Percentiles rank a stretch among this genome's conserved stretches.
Conservation (phyloP, 2,329 filamentous ascomycete genomes). For the Botrytis byssoidea region DNA sequence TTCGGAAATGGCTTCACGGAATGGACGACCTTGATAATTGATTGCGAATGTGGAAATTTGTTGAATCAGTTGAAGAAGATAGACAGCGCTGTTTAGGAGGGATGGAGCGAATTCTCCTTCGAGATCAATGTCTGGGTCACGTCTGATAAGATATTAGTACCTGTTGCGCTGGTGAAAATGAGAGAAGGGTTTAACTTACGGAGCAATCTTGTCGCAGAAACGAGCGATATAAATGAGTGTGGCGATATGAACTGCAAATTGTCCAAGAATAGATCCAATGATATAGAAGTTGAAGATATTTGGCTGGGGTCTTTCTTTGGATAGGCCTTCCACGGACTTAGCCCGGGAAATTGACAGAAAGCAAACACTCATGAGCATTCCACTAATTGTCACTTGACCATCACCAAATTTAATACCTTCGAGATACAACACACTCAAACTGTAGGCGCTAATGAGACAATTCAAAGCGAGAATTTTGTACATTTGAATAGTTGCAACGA, state of each 20-base stretch:
- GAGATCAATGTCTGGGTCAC: slow-evolving; percentile 70
- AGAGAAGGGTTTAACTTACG: slow-evolving; percentile 56
- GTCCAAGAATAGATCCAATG: slow-evolving; percentile 93
- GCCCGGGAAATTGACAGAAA: slow-evolving; percentile 98
- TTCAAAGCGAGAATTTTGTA: slow-evolving; percentile 99
- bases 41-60: slow-evolving; percentile 99
- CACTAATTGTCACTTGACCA: slow-evolving; percentile 96
- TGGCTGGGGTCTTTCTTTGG: slow-evolving; percentile 94
- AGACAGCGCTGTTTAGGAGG: slow-evolving; percentile 93
- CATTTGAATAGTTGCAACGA: slow-evolving; percentile 99
- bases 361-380: slow-evolving; percentile 99
- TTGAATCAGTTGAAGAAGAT: slow-evolving; percentile 95
- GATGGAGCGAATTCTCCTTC: slow-evolving; percentile 94
- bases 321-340: slow-evolving; percentile 90
- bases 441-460: slow-evolving; percentile 97
- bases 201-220: slow-evolving; percentile 81
- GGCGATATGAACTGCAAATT: slow-evolving; percentile 92
- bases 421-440: slow-evolving; percentile 89
- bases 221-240: slow-evolving; percentile 93
- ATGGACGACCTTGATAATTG: slow-evolving; percentile 98
- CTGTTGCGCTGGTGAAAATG: neutral
- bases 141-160: slow-evolving; percentile 42
- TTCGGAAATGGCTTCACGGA: slow-evolving; percentile 87
- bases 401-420: slow-evolving; percentile 99
- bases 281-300: slow-evolving; percentile 99